Evolutionary conservation across 192 early-diverging fungal species (phyloP), one percentile per base, ranked within the genome.

Genomic region (Nowakowskiella sp.): DNA sequence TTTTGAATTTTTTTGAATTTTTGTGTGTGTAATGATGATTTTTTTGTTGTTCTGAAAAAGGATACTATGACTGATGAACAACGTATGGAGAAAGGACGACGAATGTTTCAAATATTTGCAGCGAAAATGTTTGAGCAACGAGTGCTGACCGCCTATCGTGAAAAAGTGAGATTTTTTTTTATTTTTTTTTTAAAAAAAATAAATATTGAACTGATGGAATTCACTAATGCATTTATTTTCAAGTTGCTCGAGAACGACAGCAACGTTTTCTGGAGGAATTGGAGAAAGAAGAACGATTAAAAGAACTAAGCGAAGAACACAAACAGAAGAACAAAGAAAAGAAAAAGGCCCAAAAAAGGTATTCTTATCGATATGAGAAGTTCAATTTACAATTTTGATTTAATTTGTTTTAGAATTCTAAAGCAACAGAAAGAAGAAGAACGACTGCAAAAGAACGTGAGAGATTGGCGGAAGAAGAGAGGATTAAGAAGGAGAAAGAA

Each of bases 51-150:
- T n/a, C n/a, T n/a, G n/a, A n/a, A n/a, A n/a, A n/a, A 90, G 82
- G 86, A 88, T 60, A 62, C 67, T 9, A 53, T 87, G 61, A 85
- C 84, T 3, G 86, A 90, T 53, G 89, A 94, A 60, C 84, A 86
- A 53, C 81, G 89, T 24, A 90, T 90, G 70, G 91, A 97, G 54
- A 89, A 94, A 55, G 87, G 89, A 5, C 81, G 91, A 19, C 80
- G 84, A 6, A 91, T 91, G 83, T 95, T 98, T 62, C 91, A 93
- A 65, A 86, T 92, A 26, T 92, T 95, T 79, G 90, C 90, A 5
- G 91, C 94, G 19, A 85, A 88, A 43, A 88, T 98, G 80, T 94
- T 98, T 80, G 94, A 95, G 67, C 91, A 98, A 58, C 83, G 94
- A 7, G 91, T 98, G 3, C 67, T 98, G 34, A 77, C 83, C 49